Percentiles rank a stretch among this genome's conserved stretches.
These are phyloP conservation scores for Aspergillus brunneoviolaceus DNA, from an alignment of 2,329 filamentous ascomycete species.

Conservation along the genomic window DNA sequence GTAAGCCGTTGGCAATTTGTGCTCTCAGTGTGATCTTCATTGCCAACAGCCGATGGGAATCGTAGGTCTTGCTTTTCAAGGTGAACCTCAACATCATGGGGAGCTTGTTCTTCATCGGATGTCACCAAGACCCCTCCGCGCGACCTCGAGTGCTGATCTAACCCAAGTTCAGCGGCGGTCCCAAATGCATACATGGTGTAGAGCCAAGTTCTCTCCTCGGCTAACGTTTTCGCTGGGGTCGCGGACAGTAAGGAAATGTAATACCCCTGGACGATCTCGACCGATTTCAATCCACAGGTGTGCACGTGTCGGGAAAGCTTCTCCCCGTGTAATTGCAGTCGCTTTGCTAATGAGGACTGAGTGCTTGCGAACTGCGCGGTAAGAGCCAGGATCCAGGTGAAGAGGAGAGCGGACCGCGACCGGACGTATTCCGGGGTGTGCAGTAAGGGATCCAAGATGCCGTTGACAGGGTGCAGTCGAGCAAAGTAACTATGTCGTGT, in stretches of 20 bases:
- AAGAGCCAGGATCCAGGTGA: conserved; percentile 34
- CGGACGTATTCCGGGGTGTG: conserved; percentile 30
- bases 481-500: conserved; percentile 24
- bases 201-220: conserved; percentile 31
- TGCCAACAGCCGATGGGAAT: too few relatives aligned
- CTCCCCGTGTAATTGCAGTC: conserved; percentile 29
- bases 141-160: conserved; percentile 21
- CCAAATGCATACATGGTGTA: conserved; percentile 33
- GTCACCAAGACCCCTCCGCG: background rate
- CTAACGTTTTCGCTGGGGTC: conserved; percentile 25
- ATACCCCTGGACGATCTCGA: conserved; percentile 34
- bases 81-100: background rate
- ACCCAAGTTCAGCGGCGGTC: conserved; percentile 26
- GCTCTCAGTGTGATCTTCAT: background rate
- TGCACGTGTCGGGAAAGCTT: conserved; percentile 31
- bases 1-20: conserved; percentile 16
- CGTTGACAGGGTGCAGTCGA: conserved; percentile 30
- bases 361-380: conserved; percentile 30
- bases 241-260: conserved; percentile 32
- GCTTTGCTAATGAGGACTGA: conserved; percentile 22
- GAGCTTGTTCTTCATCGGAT: background rate
- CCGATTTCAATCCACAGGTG: conserved; percentile 29
- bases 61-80: too few relatives aligned
- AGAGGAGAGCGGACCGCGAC: conserved; percentile 27
- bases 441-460: conserved; percentile 31